A percentile compares a stretch with the other conserved stretches of the same genome.
Evolutionary conservation across 2,329 filamentous ascomycete genomes (phyloP).

Genomic region (Venturia aucupariae): DNA sequence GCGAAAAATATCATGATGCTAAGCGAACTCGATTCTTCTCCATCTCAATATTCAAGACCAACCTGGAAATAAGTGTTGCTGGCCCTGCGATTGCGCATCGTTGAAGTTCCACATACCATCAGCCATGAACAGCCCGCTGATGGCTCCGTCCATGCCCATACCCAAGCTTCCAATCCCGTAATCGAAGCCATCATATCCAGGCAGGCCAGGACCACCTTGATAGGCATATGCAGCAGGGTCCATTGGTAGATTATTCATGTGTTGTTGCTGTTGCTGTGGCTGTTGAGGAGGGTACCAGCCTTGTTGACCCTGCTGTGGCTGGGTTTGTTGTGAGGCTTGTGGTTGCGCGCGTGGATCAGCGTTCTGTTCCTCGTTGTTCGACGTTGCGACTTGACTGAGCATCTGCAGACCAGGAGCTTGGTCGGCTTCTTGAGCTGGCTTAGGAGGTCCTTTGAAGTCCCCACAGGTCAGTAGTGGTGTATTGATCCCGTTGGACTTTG

Average conservation of each 20-base stretch:
- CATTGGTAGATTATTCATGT: conserved; percentile 11
- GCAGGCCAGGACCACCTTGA: background rate
- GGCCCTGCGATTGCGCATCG: background rate
- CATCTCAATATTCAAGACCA: background rate
- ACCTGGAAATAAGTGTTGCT: conserved; percentile 5
- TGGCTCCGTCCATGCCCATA: conserved; percentile 13
- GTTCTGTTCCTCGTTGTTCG: conserved; percentile 14
- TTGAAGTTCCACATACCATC: conserved; percentile 12
- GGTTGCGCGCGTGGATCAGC: background rate
- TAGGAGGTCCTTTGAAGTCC: conserved; percentile 1
- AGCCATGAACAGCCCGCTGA: conserved; percentile 11
- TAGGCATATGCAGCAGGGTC: conserved; percentile 13
- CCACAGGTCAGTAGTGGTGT: conserved; percentile 5
- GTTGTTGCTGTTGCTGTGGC: conserved; percentile 7
- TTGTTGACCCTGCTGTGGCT: conserved; percentile 8
- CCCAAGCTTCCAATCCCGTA: conserved; percentile 8
- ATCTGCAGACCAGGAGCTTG: conserved; percentile 26
- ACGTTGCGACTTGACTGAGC: conserved; percentile 29
- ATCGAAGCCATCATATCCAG: conserved; percentile 13
- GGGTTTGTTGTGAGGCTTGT: background rate
- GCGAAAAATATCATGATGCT: too few species aligned
- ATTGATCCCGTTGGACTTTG: conserved; percentile 18
- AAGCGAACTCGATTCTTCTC: too few species aligned
- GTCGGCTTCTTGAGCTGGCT: conserved; percentile 10
- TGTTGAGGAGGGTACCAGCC: conserved; percentile 9